A percentile compares a stretch with the other conserved stretches of the same genome.
Conservation (phyloP, 306 rosid species). For the Pterocarpus macrocarpus region DNA sequence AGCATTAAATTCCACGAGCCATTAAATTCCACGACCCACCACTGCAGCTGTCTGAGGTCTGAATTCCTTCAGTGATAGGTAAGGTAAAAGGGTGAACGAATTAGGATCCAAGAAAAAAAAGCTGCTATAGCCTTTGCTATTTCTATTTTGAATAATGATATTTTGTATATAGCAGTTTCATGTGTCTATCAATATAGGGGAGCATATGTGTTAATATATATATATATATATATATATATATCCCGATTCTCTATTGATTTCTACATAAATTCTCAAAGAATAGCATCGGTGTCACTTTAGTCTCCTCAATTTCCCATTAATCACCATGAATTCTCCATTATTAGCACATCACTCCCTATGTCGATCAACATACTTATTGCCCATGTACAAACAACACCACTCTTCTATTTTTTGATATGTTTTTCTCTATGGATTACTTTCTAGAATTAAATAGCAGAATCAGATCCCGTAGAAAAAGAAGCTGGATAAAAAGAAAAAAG, state of each 20-base stretch:
- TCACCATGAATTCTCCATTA: too few species aligned
- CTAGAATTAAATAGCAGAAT: slow-evolving; percentile 36
- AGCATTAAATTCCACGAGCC: slow-evolving; percentile 38
- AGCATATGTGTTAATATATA: too few species aligned
- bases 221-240: too few species aligned
- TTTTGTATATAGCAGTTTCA: too few species aligned
- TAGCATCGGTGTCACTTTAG: too few species aligned
- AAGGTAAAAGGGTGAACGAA: slow-evolving; percentile 4
- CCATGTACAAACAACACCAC: too few species aligned
- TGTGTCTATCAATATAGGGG: too few species aligned
- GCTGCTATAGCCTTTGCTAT: slow-evolving; percentile 30
- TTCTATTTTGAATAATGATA: not conserved
- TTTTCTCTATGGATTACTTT: slow-evolving; percentile 36
- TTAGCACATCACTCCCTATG: too few species aligned
- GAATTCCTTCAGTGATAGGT: slow-evolving; percentile 4
- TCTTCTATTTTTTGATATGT: not conserved
- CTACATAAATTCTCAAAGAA: too few species aligned
- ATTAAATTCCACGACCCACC: slow-evolving; percentile 50
- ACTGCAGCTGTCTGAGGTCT: slow-evolving; percentile 32
- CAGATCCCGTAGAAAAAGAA: slow-evolving; percentile 17
- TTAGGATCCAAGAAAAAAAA: slow-evolving; percentile 35
- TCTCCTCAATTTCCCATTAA: too few species aligned
- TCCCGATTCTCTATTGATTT: too few species aligned
- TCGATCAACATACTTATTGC: too few species aligned
- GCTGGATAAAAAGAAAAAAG: not conserved